Evolutionary conservation across 257 asterid genomes (phyloP).

Genomic region (Verbena officinalis): DNA sequence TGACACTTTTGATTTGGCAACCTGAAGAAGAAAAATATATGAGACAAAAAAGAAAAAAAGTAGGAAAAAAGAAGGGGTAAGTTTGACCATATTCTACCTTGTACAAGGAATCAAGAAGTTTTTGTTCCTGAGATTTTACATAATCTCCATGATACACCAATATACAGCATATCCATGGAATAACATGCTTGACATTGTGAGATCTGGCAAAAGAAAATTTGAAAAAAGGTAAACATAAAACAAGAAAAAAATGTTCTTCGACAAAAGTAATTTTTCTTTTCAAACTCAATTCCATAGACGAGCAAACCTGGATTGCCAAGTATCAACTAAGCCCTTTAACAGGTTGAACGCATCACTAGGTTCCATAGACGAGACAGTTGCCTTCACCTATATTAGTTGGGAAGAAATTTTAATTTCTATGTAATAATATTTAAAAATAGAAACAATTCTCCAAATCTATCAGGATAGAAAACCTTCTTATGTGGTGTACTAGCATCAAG

Average conservation of each 20-base stretch:
- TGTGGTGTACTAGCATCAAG: constrained; percentile 56
- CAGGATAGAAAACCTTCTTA: constrained; percentile 56
- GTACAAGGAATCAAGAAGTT: constrained; percentile 69
- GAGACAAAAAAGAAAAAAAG: background rate
- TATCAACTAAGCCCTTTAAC: constrained; percentile 59
- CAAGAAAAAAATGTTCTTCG: constrained; percentile 8
- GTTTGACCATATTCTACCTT: constrained; percentile 53
- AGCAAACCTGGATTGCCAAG: constrained; percentile 80
- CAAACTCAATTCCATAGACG: background rate
- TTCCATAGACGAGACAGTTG: constrained; percentile 57
- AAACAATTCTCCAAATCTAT: constrained; percentile 12
- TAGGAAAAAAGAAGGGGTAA: background rate
- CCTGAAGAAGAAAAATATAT: constrained; percentile 46
- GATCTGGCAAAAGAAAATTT: constrained; percentile 48
- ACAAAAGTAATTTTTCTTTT: background rate
- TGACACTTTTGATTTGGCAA: constrained; percentile 57
- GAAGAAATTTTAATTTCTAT: constrained; percentile 10
- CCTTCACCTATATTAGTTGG: constrained; percentile 54
- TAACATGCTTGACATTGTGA: constrained; percentile 53
- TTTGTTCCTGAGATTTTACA: constrained; percentile 63
- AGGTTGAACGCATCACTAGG: constrained; percentile 61
- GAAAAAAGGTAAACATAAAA: constrained; percentile 5
- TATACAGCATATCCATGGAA: constrained; percentile 82
- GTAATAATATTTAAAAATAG: background rate
- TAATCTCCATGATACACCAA: constrained; percentile 64